These are phyloP conservation scores for Serendipita sp. DNA, from an alignment of 1,284 basidiomycete genomes.

Conservation along the genomic window DNA sequence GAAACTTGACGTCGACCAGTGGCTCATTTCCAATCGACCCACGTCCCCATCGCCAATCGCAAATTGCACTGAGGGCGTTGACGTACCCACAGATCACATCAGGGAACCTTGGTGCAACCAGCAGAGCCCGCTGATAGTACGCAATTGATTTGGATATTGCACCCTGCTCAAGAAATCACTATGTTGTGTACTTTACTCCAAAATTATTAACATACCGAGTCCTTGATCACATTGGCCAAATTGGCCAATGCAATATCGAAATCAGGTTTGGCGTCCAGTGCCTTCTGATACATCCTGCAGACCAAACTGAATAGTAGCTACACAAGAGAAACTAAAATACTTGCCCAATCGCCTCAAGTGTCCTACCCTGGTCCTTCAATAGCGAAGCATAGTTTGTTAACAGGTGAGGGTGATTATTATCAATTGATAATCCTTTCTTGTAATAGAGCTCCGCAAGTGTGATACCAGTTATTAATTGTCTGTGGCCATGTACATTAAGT, in stretches of 20 bases:
- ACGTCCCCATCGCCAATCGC: slow-evolving; percentile 37
- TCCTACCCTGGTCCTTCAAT: slow-evolving; percentile 41
- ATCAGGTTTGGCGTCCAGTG: slow-evolving; percentile 38
- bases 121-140: slow-evolving; percentile 40
- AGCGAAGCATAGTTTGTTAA: slow-evolving; percentile 48
- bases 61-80: slow-evolving; percentile 38
- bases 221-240: slow-evolving; percentile 45
- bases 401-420: slow-evolving; percentile 41
- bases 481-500: slow-evolving; percentile 20
- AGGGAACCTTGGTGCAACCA: slow-evolving; percentile 37
- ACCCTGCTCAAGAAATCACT: slow-evolving; percentile 23
- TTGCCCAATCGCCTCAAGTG: slow-evolving; percentile 36
- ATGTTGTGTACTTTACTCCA: neutral
- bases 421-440: slow-evolving; percentile 37
- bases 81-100: slow-evolving; percentile 45
- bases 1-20: slow-evolving; percentile 16
- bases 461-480: slow-evolving; percentile 19
- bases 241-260: slow-evolving; percentile 49
- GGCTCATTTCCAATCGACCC: slow-evolving; percentile 20
- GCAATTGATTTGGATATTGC: slow-evolving; percentile 37
- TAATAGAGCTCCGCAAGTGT: slow-evolving; percentile 42
- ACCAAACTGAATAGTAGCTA: no score
- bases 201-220: slow-evolving; percentile 24
- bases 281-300: slow-evolving; percentile 31
- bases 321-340: slow-evolving; percentile 9